These are phyloP conservation scores for Thelonectria rubi DNA, from an alignment of 2,329 filamentous ascomycete genomes.

Conservation along the genomic window DNA sequence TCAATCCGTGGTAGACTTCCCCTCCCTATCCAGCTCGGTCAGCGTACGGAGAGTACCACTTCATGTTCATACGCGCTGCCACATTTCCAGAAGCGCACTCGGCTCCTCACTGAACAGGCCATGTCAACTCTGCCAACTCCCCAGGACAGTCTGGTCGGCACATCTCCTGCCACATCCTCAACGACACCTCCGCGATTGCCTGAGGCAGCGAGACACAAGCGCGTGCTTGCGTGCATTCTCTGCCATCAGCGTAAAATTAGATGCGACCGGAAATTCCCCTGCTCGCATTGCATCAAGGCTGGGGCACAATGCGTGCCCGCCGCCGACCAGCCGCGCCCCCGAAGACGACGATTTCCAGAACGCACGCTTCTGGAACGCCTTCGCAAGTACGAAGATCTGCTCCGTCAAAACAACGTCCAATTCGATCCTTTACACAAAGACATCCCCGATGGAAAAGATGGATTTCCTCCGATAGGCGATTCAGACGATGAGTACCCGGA, in stretches of 20 bases:
- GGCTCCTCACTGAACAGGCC: no score
- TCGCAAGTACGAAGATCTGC: constrained; percentile 64
- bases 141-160: background rate
- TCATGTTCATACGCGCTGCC: no score
- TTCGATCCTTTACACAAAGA: constrained; percentile 58
- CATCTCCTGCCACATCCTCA: background rate
- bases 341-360: constrained; percentile 61
- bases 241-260: constrained; percentile 73
- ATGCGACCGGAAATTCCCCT: constrained; percentile 68
- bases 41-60: no score
- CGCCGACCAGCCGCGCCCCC: constrained; percentile 45
- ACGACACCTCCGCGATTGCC: background rate
- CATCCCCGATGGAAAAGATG: background rate
- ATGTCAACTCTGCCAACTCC: background rate
- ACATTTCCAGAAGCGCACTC: no score
- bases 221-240: constrained; percentile 60
- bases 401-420: constrained; percentile 61
- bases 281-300: constrained; percentile 60
- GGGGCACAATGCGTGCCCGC: constrained; percentile 54
- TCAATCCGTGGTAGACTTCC: no score
- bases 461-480: background rate
- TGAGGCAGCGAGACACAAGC: constrained; percentile 6
- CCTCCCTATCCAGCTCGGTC: no score
- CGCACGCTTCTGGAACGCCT: constrained; percentile 66
- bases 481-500: background rate